These are phyloP conservation scores for Blastomyces parvus DNA, from an alignment of 2,329 filamentous ascomycete genomes.

Conservation along the genomic window DNA sequence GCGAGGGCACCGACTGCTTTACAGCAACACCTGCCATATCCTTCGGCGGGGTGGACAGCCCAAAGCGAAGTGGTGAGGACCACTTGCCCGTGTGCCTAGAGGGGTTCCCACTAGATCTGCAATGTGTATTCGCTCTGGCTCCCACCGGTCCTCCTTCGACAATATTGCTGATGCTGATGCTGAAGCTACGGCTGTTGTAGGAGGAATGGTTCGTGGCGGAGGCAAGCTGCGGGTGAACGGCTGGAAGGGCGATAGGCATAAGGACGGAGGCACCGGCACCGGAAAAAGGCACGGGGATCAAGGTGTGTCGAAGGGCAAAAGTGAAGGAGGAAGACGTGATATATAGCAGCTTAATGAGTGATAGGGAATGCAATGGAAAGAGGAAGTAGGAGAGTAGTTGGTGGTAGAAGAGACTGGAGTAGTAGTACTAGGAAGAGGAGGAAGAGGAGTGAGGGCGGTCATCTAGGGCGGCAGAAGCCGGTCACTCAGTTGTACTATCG, in stretches of 20 bases:
- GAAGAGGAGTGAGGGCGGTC: not conserved
- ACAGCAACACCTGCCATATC: conserved; percentile 36
- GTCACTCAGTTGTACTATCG: conserved; percentile 2
- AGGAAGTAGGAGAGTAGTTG: not conserved
- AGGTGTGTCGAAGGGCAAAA: not conserved
- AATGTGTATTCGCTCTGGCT: conserved; percentile 12
- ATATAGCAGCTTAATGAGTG: not conserved
- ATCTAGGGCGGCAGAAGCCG: not conserved
- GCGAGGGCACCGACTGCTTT: conserved; percentile 24
- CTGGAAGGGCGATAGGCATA: conserved; percentile 9
- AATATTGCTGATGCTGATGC: not conserved
- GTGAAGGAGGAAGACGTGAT: not conserved
- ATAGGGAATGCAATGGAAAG: not conserved
- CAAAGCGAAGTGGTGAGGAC: conserved; percentile 18
- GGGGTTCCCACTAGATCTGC: conserved; percentile 2
- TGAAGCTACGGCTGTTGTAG: not conserved
- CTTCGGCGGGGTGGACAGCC: conserved; percentile 33
- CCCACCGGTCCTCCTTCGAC: not conserved
- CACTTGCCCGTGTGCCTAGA: not conserved
- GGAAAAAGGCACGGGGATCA: not conserved
- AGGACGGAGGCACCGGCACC: not conserved
- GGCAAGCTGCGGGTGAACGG: not conserved
- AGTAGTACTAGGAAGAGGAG: too few relatives aligned
- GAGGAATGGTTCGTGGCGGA: not conserved
- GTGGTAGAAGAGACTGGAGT: too few relatives aligned